Base-by-base conservation (phyloP, 192 early-diverging fungal genomes). In the Backusella mclennaniae region DNA sequence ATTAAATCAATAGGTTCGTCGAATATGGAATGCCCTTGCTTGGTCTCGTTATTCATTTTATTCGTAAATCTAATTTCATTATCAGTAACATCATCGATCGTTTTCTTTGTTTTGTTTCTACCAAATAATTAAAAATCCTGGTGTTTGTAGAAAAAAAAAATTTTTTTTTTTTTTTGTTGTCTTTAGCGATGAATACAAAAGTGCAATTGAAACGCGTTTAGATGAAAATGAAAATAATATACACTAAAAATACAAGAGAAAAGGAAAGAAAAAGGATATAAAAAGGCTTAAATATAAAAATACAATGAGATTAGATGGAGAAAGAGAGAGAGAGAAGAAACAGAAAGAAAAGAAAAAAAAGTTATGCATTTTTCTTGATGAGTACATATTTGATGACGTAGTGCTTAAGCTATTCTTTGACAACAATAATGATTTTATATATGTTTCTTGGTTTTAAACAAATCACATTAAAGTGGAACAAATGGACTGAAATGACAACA, bases 1-100 rank as follows among this genome's bases (percentile, higher is more conserved):
- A 70, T 26, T 44, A 70, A 70, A 29, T 70, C 69, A 11, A 70
- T n/a, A 21, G 69, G 69, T 1, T 70, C 69, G 23, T 70, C 69
- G 23, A 70, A 70, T 70, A 70, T 42, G 11, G 69, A 44, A n/a
- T 39, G 69, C 9, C 19, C 44, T 70, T 36, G 35, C 21, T 44
- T 70, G 11, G 5, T 68, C 35, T 68, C 8, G 67, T 68, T 63
- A 12, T 63, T 63, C 56, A 63, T 63, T 63, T 9, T 53, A 53
- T 21, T 6, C 4, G 1, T 53, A 6, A 19, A n/a, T 56, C 19
- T 56, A 56, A 23, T 9, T 26, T 1, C n/a, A 59, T 59, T 12
- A 21, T 53, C 4, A 6, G 19, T 53, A 21, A 8, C 6, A 53
- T 21, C 21, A 53, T 53, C 52, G 9, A 7, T 53, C 4, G n/a